Percentiles rank a stretch among this genome's conserved stretches.
phyloP scores from a whole-genome alignment of 2,329 filamentous ascomycete genomes.

The Beauveria asiatica region DNA sequence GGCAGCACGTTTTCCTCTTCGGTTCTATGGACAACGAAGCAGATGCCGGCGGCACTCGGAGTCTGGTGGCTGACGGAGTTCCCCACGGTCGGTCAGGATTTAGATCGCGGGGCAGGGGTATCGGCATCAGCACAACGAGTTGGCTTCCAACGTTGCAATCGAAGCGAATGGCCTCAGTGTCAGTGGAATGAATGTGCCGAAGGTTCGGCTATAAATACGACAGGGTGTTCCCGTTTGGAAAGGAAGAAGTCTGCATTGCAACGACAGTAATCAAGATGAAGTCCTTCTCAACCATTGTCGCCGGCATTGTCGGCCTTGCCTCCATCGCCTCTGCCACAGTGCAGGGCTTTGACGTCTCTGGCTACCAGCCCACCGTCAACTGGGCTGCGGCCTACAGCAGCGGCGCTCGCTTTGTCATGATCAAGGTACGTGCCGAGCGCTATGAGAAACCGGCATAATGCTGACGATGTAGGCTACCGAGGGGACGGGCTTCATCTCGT shows the following conservation, averaged over 20 bases:
- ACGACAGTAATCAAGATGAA: slow-evolving; percentile 9
- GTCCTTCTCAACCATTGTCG: slow-evolving; percentile 1
- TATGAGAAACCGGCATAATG: not conserved
- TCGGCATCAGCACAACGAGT: not conserved
- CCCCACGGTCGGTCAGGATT: not conserved
- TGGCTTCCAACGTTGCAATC: not conserved
- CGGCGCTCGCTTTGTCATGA: slow-evolving; percentile 36
- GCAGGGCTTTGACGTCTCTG: slow-evolving; percentile 35
- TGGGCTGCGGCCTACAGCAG: slow-evolving; percentile 28
- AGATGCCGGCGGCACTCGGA: not conserved
- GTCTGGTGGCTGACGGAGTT: not conserved
- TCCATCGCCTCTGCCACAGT: slow-evolving; percentile 20
- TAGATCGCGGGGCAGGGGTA: slow-evolving; percentile 2
- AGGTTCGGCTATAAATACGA: slow-evolving; percentile 1
- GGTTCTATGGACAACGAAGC: not conserved
- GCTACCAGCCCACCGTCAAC: slow-evolving; percentile 30
- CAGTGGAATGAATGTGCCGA: not conserved
- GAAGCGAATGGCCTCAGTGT: not conserved
- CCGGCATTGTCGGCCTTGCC: slow-evolving; percentile 13
- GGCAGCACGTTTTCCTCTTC: slow-evolving; percentile 3
- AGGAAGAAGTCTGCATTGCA: not conserved
- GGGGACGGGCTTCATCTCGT: slow-evolving; percentile 37
- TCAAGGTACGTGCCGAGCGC: slow-evolving; percentile 25
- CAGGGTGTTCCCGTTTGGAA: not conserved
- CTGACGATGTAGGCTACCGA: slow-evolving; percentile 36